phyloP scores from a whole-genome alignment of 257 asterid genomes.

The Phtheirospermum japonicum region DNA sequence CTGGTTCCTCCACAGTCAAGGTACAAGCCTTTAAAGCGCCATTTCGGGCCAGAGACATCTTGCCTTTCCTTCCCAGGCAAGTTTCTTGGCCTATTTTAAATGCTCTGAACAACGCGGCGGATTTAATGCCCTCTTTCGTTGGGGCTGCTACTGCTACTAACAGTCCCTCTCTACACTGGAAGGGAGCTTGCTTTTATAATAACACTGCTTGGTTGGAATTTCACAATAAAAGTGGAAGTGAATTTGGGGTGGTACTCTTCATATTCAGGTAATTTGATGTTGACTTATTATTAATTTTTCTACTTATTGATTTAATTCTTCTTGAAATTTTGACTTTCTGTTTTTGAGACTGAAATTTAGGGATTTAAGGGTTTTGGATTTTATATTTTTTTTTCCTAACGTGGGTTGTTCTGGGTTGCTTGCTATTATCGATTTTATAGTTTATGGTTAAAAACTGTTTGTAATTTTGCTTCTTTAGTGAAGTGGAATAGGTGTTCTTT shows the following conservation, averaged over 20 bases:
- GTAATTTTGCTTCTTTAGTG: slow-evolving; percentile 20
- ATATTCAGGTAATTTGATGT: slow-evolving; percentile 53
- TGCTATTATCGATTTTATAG: not conserved
- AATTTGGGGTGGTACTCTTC: slow-evolving; percentile 95
- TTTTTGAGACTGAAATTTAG: slow-evolving; percentile 13
- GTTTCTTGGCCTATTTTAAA: slow-evolving; percentile 69
- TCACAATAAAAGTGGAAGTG: slow-evolving; percentile 51
- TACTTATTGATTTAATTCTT: slow-evolving; percentile 10
- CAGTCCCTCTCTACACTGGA: slow-evolving; percentile 49
- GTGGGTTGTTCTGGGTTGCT: slow-evolving; percentile 15
- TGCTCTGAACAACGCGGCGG: slow-evolving; percentile 55
- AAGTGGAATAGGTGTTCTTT: slow-evolving; percentile 10
- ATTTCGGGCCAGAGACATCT: slow-evolving; percentile 48
- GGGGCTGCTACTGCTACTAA: slow-evolving; percentile 55
- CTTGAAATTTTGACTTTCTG: slow-evolving; percentile 1
- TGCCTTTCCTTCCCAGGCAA: slow-evolving; percentile 73
- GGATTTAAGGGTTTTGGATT: slow-evolving; percentile 13
- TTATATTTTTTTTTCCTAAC: not conserved
- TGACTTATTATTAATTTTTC: not conserved
- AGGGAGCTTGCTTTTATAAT: slow-evolving; percentile 80
- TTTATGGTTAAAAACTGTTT: not conserved
- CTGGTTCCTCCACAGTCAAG: slow-evolving; percentile 17
- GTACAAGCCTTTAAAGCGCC: slow-evolving; percentile 45
- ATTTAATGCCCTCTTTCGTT: slow-evolving; percentile 73
- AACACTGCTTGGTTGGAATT: slow-evolving; percentile 81